Percentiles rank a stretch among this genome's conserved stretches.
phyloP scores from a whole-genome alignment of 2,329 filamentous ascomycete genomes.

The Paecilomyces formosus region DNA sequence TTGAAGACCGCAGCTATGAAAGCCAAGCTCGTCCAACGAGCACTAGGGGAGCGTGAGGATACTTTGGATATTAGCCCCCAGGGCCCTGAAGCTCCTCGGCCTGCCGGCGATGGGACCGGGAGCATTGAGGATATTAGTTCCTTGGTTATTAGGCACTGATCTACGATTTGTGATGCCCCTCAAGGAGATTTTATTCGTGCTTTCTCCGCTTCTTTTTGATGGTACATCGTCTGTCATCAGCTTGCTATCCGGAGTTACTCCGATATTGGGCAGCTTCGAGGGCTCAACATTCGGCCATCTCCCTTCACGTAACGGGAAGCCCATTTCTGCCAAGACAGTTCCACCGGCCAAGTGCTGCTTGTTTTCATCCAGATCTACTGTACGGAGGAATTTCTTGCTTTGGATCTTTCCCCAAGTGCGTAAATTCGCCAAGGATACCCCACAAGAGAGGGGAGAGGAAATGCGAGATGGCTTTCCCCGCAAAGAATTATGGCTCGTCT shows the following conservation, averaged over 20 bases:
- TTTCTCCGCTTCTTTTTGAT: not conserved
- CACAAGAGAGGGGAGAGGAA: not conserved
- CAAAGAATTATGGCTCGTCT: not conserved
- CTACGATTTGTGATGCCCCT: not conserved
- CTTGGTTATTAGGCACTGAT: slow-evolving; percentile 31
- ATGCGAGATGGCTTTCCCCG: not conserved
- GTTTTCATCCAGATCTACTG: not conserved
- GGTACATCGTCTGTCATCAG: not conserved
- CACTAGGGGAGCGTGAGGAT: slow-evolving; percentile 45
- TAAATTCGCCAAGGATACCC: not conserved
- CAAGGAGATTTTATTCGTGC: not conserved
- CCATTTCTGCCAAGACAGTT: not conserved
- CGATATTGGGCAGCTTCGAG: not conserved
- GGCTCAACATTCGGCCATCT: not conserved
- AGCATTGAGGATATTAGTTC: slow-evolving; percentile 43
- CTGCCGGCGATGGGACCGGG: slow-evolving; percentile 28
- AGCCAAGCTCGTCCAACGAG: slow-evolving; percentile 73
- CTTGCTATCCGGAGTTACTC: not conserved
- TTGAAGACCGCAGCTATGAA: slow-evolving; percentile 78
- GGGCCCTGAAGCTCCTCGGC: slow-evolving; percentile 19
- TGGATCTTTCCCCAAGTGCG: not conserved
- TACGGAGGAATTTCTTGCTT: not conserved
- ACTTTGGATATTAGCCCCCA: slow-evolving; percentile 16
- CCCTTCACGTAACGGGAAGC: not conserved
- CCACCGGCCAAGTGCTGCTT: not conserved